A percentile compares a stretch with the other conserved stretches of the same genome.
phyloP scores from a whole-genome alignment of 345 rosid species.

The Sonneratia alba region DNA sequence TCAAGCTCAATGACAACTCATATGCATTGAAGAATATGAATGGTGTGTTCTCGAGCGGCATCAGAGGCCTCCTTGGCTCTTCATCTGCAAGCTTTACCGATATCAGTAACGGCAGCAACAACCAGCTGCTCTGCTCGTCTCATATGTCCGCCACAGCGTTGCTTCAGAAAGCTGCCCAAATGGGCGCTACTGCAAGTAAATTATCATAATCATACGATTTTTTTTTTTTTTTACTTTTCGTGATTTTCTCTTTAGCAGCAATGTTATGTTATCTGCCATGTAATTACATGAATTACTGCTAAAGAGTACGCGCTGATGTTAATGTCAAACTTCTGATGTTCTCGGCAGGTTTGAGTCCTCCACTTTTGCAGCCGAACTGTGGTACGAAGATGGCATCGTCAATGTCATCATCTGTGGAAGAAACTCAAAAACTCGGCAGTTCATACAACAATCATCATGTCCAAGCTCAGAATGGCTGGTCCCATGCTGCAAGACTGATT shows the following conservation, averaged over 20 bases:
- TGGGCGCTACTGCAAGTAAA: conserved; percentile 33
- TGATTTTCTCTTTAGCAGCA: neutral
- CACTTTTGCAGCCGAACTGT: conserved; percentile 7
- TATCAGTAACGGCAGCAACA: neutral
- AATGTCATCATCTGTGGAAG: conserved; percentile 4
- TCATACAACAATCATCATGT: neutral
- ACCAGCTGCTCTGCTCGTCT: neutral
- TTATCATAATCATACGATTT: neutral
- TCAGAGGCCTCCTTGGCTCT: conserved; percentile 5
- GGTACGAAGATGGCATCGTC: conserved; percentile 8
- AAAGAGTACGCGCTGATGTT: neutral
- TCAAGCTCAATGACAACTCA: neutral
- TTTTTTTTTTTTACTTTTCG: neutral
- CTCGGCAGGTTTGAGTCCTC: conserved; percentile 12
- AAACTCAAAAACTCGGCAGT: neutral
- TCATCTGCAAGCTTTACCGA: neutral
- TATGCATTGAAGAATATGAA: neutral
- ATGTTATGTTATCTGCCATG: neutral
- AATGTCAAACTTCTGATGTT: neutral
- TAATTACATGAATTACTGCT: neutral
- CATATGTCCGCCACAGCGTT: conserved; percentile 45
- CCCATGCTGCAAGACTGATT: neutral
- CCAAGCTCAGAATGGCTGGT: conserved; percentile 2
- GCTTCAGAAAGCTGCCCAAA: conserved; percentile 47
- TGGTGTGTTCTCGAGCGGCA: neutral